phyloP scores from a whole-genome alignment of 2,329 filamentous ascomycete species.

The Penicillium polonicum region DNA sequence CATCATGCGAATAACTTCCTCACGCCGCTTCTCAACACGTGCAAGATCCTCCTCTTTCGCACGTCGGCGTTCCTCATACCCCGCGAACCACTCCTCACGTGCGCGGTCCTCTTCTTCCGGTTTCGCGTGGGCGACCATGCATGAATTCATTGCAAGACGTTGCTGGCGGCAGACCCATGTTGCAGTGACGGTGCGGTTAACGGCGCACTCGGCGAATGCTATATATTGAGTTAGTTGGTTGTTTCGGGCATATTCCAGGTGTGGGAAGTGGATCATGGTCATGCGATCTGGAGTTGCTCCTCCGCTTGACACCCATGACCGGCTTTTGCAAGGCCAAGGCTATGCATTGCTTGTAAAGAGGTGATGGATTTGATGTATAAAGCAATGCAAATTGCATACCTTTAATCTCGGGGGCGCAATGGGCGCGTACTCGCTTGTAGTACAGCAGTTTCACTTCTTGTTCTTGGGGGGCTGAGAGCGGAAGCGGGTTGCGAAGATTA shows the following conservation, averaged over 20 bases:
- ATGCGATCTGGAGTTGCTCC: background rate
- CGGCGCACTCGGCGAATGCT: slow-evolving; percentile 92
- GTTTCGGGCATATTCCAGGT: background rate
- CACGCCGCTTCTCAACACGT: slow-evolving; percentile 40
- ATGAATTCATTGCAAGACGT: slow-evolving; percentile 85
- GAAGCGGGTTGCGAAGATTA: slow-evolving; percentile 69
- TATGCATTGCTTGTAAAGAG: background rate
- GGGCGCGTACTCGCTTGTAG: slow-evolving; percentile 71
- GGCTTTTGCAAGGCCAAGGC: background rate
- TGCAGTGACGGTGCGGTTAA: slow-evolving; percentile 80
- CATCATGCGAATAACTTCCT: slow-evolving; percentile 45
- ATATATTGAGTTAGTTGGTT: slow-evolving; percentile 12
- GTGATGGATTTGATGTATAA: background rate
- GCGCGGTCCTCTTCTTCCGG: slow-evolving; percentile 82
- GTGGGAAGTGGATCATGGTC: background rate
- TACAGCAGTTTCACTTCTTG: slow-evolving; percentile 77
- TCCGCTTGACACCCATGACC: background rate
- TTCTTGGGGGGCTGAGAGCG: slow-evolving; percentile 78
- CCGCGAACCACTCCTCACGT: slow-evolving; percentile 88
- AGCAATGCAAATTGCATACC: slow-evolving; percentile 47
- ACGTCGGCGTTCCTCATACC: slow-evolving; percentile 66
- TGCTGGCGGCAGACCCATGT: slow-evolving; percentile 80
- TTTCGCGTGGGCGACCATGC: slow-evolving; percentile 86
- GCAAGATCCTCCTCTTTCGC: slow-evolving; percentile 63
- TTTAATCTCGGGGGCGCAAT: slow-evolving; percentile 77